These are phyloP conservation scores for Rhizopogon vulgaris DNA, from an alignment of 768 basidiomycete species.

Conservation along the genomic window DNA sequence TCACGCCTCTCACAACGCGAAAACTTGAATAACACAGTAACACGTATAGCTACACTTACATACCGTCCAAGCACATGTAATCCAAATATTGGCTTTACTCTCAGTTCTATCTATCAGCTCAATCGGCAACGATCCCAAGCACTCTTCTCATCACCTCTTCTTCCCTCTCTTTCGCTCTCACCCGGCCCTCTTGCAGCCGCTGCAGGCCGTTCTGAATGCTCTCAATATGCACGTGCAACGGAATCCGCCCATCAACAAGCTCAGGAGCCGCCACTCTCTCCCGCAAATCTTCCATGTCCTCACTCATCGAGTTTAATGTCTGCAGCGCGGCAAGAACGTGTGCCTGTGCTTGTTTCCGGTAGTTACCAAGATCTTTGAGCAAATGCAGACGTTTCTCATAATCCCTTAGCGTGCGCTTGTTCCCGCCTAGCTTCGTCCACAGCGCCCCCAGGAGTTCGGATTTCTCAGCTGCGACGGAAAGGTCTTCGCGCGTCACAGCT, in stretches of 20 bases:
- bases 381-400: conserved; percentile 50
- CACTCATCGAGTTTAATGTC: conserved; percentile 55
- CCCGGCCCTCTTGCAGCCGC: conserved; percentile 42
- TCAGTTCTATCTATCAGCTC: not conserved
- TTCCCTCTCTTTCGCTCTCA: conserved; percentile 43
- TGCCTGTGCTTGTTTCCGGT: conserved; percentile 53
- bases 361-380: conserved; percentile 48
- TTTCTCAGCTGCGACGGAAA: conserved; percentile 20
- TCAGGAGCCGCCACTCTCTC: conserved; percentile 63
- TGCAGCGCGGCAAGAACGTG: conserved; percentile 66
- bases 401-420: conserved; percentile 41
- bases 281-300: conserved; percentile 72
- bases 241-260: conserved; percentile 51
- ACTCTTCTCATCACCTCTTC: conserved; percentile 25
- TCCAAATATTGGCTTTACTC: too few species aligned
- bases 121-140: conserved; percentile 10
- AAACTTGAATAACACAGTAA: too few species aligned
- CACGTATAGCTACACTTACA: too few species aligned
- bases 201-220: conserved; percentile 63
- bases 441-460: conserved; percentile 48
- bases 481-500: conserved; percentile 53
- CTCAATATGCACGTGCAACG: conserved; percentile 70
- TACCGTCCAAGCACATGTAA: too few species aligned
- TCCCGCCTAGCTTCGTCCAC: conserved; percentile 68
- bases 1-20: too few species aligned